Percentiles rank a stretch among this genome's conserved stretches.
Conservation (phyloP, 495 filamentous ascomycete species). For the Corynascus novoguineensis region DNA sequence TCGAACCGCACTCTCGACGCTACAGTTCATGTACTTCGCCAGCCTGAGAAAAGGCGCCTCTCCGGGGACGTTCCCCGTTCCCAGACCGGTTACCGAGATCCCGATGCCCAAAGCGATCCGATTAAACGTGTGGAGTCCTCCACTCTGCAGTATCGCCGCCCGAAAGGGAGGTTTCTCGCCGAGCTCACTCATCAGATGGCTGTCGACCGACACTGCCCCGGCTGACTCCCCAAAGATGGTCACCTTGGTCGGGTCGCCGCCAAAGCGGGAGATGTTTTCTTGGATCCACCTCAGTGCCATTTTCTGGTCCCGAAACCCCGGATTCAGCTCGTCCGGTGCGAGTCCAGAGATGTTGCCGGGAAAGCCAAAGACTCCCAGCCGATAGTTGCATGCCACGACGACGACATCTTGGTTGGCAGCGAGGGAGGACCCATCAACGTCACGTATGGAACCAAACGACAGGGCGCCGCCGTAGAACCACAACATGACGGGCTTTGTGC, state of each 20-base stretch:
- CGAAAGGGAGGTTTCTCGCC: not conserved
- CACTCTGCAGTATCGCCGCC: not conserved
- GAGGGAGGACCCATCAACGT: not conserved
- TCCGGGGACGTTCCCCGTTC: not conserved
- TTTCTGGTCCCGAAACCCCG: not conserved
- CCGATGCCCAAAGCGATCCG: not conserved
- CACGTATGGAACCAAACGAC: not conserved
- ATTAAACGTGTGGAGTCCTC: not conserved
- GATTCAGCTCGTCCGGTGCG: not conserved
- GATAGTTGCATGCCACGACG: not conserved
- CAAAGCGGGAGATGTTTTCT: not conserved
- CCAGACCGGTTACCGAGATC: not conserved
- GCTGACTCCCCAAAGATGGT: constrained; percentile 3
- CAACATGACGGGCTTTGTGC: not conserved
- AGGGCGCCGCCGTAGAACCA: not conserved
- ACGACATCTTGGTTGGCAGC: not conserved
- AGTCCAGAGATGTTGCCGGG: not conserved
- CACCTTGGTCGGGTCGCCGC: not conserved
- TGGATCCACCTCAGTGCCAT: not conserved
- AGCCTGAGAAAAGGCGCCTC: not conserved
- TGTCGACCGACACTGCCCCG: not conserved
- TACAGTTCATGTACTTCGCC: not conserved
- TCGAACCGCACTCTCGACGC: not conserved
- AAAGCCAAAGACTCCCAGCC: not conserved
- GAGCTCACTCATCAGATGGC: not conserved